Evolutionary conservation across 108 stramenopile species (phyloP), one percentile per base, ranked within the genome.

Genomic region (Cyclotella baltica): DNA sequence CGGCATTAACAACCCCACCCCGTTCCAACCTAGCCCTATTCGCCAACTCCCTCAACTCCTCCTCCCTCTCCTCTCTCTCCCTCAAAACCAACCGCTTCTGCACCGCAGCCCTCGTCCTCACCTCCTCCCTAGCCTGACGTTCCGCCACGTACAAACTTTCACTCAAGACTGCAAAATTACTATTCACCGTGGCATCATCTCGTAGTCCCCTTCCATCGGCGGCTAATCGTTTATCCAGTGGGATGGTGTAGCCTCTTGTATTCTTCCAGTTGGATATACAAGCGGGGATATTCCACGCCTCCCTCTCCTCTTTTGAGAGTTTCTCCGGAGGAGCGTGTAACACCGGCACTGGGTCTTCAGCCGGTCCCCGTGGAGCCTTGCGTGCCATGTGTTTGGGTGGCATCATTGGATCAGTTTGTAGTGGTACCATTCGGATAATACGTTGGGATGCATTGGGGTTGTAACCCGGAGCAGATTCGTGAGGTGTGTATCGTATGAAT

Each of bases 201-300:
- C 95, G 87, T 73, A 97, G 83, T 16, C 96, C 94, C 33, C 99
- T 89, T 25, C 99, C 99, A 87, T 99, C 99, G 59, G 98, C 98
- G 28, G 98, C 98, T 80, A 98, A 88, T 19, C 99, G 95, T 86
- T 98, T 98, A 86, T 99, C 98, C 43, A 99, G 85, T 15, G 99
- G 97, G 69, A 99, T 98, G 29, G 98, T 98, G 79, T 97, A 99
- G 8, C 99, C 99, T 8, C 96, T 85, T 19, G 93, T 75, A 87
- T 99, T 99, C 86, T 98, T 98, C 98, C 98, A 99, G 80, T 98
- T 98, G 62, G 95, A 96, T 52, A 99, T 93, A 75, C 97, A 97
- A 10, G 98, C 96, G 8, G 99, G 99, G 59, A 99, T 88, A 81
- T 99, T 98, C 99, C 99, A 99, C 76, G 89, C 83, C 62, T 95